Conservation (phyloP, 768 basidiomycete genomes). For the Leccinum pellstonianum region DNA sequence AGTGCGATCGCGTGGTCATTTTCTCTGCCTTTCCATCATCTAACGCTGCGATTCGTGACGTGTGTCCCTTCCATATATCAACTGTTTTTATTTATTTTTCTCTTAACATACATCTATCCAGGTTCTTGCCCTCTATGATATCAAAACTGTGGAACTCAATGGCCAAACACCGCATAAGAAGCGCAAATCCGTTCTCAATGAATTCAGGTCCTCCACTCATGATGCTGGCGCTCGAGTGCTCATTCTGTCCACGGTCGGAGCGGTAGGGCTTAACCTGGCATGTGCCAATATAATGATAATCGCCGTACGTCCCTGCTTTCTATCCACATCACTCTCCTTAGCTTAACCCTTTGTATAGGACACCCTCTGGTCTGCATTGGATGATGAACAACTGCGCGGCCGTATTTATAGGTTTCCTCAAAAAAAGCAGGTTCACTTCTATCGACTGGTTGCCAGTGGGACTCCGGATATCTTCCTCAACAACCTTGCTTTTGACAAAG, state of each 20-base stretch:
- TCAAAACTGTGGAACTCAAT: slow-evolving; percentile 1
- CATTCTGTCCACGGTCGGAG: slow-evolving; percentile 17
- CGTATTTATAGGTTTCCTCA: slow-evolving; percentile 15
- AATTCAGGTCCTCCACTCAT: slow-evolving; percentile 2
- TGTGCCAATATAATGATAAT: slow-evolving; percentile 17
- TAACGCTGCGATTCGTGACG: background rate
- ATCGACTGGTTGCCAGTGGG: slow-evolving; percentile 7
- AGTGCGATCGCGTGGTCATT: too few species aligned
- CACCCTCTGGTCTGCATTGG: slow-evolving; percentile 2
- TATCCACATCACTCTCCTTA: background rate
- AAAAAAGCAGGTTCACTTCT: slow-evolving; percentile 21
- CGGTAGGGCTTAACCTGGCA: slow-evolving; percentile 15
- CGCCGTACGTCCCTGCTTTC: background rate
- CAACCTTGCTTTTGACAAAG: slow-evolving; percentile 23
- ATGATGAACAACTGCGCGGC: slow-evolving; percentile 22
- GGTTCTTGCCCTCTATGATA: background rate
- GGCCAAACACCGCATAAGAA: background rate
- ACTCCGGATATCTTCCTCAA: slow-evolving; percentile 23
- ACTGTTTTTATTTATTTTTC: too few species aligned
- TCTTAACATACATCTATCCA: background rate
- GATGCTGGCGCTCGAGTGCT: background rate
- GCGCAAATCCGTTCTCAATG: background rate
- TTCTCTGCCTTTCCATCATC: too few species aligned
- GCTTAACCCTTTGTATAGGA: background rate
- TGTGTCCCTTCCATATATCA: background rate